phyloP scores from a whole-genome alignment of 441 rosid genomes.

The Pelargonium myrrhifolium region DNA sequence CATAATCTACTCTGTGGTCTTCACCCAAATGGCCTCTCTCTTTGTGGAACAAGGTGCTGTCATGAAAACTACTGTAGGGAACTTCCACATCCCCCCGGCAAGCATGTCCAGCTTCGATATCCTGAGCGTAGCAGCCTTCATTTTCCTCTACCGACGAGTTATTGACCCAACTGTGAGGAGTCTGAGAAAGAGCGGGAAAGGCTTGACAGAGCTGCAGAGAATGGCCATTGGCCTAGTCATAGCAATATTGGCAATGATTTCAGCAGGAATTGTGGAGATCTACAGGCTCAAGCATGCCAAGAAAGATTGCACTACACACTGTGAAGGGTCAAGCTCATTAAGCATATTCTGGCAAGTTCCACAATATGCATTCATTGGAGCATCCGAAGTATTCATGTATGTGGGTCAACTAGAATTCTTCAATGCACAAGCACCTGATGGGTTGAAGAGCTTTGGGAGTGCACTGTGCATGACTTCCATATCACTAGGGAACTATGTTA shows the following conservation, averaged over 20 bases:
- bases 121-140: constrained; percentile 70
- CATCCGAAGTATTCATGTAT: constrained; percentile 98
- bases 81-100: constrained; percentile 74
- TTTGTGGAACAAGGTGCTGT: constrained; percentile 99
- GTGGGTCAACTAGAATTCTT: constrained; percentile 96
- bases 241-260: constrained; percentile 76
- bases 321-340: constrained; percentile 81
- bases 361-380: constrained; percentile 80
- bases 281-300: constrained; percentile 66
- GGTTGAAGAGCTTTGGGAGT: constrained; percentile 97
- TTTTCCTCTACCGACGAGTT: constrained; percentile 68
- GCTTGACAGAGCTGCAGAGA: constrained; percentile 84
- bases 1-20: constrained; percentile 84
- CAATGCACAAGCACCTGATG: constrained; percentile 87
- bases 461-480: constrained; percentile 97
- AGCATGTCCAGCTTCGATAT: constrained; percentile 98
- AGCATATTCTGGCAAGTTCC: constrained; percentile 99
- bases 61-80: constrained; percentile 61
- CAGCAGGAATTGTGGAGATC: constrained; percentile 84
- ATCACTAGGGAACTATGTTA: constrained; percentile 90
- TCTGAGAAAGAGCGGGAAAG: constrained; percentile 40
- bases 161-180: constrained; percentile 61
- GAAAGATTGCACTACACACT: constrained; percentile 48
- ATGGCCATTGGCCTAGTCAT: constrained; percentile 96
- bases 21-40: constrained; percentile 97